Evolutionary conservation across 2,329 filamentous ascomycete species (phyloP).

Genomic region (Penicillium concentricum): DNA sequence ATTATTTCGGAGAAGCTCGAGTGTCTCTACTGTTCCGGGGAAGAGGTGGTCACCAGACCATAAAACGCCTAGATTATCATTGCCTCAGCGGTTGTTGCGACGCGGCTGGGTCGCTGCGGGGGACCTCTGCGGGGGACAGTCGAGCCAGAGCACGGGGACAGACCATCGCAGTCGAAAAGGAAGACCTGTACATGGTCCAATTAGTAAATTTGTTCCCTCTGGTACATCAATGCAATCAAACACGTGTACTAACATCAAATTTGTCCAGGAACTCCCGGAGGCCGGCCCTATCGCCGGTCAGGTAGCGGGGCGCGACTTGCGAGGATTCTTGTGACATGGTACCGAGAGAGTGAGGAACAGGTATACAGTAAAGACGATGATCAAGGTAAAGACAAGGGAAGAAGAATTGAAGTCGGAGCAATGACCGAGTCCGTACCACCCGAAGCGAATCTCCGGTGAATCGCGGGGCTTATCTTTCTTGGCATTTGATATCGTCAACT

Average conservation of each 20-base stretch:
- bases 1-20: constrained; percentile 77
- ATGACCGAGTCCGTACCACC: constrained; percentile 11
- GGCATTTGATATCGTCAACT: background rate
- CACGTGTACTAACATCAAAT: constrained; percentile 75
- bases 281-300: constrained; percentile 75
- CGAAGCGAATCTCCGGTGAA: constrained; percentile 23
- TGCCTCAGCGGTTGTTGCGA: constrained; percentile 35
- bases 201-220: constrained; percentile 15
- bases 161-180: constrained; percentile 96
- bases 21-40: constrained; percentile 77
- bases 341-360: too few species aligned
- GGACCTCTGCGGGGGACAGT: background rate
- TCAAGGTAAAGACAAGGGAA: background rate
- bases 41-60: constrained; percentile 96
- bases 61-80: constrained; percentile 70
- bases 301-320: constrained; percentile 50
- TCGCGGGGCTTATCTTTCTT: constrained; percentile 14
- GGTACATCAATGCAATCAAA: background rate
- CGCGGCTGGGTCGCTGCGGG: background rate
- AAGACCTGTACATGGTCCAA: constrained; percentile 64
- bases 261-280: constrained; percentile 81
- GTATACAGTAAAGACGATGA: background rate
- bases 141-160: constrained; percentile 23
- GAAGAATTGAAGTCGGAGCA: background rate
- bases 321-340: constrained; percentile 13